A percentile compares a stretch with the other conserved stretches of the same genome.
These are phyloP conservation scores for Lyophyllum semitale DNA, from an alignment of 768 basidiomycete species.

Conservation along the genomic window DNA sequence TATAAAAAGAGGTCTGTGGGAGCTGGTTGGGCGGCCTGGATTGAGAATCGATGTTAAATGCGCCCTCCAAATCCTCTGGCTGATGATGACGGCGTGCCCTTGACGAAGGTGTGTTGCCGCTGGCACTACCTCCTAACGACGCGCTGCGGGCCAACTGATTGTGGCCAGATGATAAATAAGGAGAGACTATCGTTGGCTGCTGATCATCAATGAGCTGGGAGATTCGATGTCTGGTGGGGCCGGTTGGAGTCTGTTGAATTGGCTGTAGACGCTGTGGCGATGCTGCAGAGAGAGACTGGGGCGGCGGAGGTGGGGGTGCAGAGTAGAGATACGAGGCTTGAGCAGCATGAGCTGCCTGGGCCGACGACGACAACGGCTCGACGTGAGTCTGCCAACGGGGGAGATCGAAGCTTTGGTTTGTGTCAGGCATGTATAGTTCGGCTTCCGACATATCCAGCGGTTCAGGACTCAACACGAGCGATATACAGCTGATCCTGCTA, in stretches of 20 bases:
- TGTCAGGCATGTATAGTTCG: constrained; percentile 74
- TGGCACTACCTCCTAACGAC: constrained; percentile 56
- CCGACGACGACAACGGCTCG: constrained; percentile 52
- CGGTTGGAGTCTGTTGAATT: constrained; percentile 50
- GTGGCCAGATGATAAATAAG: constrained; percentile 54
- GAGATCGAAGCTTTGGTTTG: constrained; percentile 85
- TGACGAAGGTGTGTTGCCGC: constrained; percentile 38
- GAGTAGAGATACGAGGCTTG: constrained; percentile 57
- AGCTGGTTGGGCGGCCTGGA: constrained; percentile 44
- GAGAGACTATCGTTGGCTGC: constrained; percentile 43
- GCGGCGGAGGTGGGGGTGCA: constrained; percentile 56
- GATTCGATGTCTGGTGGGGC: constrained; percentile 52
- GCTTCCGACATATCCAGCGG: constrained; percentile 65
- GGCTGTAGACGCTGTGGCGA: constrained; percentile 51
- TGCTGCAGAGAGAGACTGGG: constrained; percentile 36
- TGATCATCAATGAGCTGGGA: constrained; percentile 69
- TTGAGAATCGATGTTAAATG: constrained; percentile 41
- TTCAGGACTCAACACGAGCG: constrained; percentile 17
- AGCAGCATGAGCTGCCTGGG: constrained; percentile 54
- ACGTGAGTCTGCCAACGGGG: constrained; percentile 68
- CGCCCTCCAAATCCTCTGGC: constrained; percentile 66
- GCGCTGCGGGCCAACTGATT: constrained; percentile 65
- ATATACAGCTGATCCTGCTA: constrained; percentile 18
- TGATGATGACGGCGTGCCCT: constrained; percentile 67
- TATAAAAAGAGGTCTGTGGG: constrained; percentile 54